Evolutionary conservation across 2,329 filamentous ascomycete species (phyloP), one percentile per base, ranked within the genome.

Genomic region (Calonectria montana): DNA sequence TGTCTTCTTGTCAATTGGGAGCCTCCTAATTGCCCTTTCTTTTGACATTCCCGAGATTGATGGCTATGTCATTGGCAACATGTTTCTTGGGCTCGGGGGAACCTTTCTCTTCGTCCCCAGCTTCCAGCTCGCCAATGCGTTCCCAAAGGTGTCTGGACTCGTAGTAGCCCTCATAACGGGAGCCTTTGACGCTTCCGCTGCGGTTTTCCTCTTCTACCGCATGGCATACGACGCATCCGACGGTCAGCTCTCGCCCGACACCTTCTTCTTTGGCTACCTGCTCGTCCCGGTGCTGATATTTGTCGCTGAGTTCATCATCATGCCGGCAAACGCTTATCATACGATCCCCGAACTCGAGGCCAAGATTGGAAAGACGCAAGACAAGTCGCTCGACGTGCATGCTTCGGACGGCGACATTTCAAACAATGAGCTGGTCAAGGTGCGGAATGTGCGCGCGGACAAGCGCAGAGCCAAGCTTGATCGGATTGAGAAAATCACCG

Each of bases 101-200:
- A 93, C 94, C 1, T 95, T 95, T 79, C 88, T 94, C 63, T 96
- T 95, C 81, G 94, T 96, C 55, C 92, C 93, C 2, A 93, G 92
- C 4, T 96, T 95, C 81, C 94, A 96, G 79, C 88, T 96, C 48
- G 94, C 93, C 21, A 96, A 96, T 80, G 91, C 94, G 1, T 96
- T 97, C 77, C 94, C 94, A 1, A 88, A 88, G 63, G 88, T 93
- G 76, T 93, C 93, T 1, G 94, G 94, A 0, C 84, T 94, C 8
- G 94, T 96, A 68, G 86, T 97, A 10, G 94, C 94, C 3, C 87
- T 94, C 39, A 84, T 97, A 53, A 96, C 94, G 0, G 94, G 94
- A 2, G 93, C 94, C 2, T 97, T 96, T 81, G 94, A 97, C 81
- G 92, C 94, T 1, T 96, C 94, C 0, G 94, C 93, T 70, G 93